A percentile compares a stretch with the other conserved stretches of the same genome.
These are phyloP conservation scores for Rhododendron ferrugineum DNA, from an alignment of 148 eudicot genomes.

Conservation along the genomic window DNA sequence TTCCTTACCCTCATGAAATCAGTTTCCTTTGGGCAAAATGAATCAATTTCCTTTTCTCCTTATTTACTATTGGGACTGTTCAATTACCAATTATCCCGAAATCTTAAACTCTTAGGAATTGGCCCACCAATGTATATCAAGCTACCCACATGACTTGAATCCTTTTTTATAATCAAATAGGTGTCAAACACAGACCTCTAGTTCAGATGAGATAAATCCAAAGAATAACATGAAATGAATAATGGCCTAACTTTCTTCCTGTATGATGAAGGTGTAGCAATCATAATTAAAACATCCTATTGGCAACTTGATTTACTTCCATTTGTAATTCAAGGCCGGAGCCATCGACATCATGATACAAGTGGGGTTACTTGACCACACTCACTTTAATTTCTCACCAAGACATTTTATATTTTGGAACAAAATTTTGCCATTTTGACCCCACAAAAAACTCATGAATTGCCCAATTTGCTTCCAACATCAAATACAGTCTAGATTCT, in stretches of 20 bases:
- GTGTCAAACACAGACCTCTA: neutral
- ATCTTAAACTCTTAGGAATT: neutral
- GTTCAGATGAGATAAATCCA: neutral
- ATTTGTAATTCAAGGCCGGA: neutral
- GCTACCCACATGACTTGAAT: neutral
- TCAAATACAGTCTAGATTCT: neutral
- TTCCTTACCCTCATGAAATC: neutral
- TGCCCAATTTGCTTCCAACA: neutral
- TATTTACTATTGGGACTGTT: neutral
- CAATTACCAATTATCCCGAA: neutral
- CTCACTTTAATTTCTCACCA: neutral
- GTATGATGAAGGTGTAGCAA: neutral
- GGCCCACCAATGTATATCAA: neutral
- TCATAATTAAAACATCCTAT: neutral
- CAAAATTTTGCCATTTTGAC: neutral
- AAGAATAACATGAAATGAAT: neutral
- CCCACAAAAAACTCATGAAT: neutral
- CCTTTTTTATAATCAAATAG: neutral
- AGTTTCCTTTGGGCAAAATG: neutral
- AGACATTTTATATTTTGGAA: neutral
- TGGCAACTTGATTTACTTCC: neutral
- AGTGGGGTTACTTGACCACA: neutral
- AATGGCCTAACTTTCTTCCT: neutral
- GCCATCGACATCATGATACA: neutral
- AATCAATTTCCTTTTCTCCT: neutral